These are phyloP conservation scores for Xylariaceae sp. DNA, from an alignment of 2,329 filamentous ascomycete genomes.

Conservation along the genomic window DNA sequence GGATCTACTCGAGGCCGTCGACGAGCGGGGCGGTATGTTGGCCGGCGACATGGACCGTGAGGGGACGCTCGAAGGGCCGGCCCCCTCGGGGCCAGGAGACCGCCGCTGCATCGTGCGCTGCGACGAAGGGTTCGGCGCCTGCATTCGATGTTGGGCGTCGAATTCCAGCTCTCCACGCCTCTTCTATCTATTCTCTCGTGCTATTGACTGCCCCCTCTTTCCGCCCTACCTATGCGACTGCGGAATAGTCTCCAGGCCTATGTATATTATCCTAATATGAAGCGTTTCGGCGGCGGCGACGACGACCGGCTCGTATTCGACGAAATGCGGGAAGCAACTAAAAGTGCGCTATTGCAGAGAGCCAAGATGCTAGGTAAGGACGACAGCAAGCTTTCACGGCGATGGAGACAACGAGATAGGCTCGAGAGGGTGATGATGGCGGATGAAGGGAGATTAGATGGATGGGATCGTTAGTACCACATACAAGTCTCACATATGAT, in stretches of 20 bases:
- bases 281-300: slow-evolving; percentile 5
- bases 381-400: slow-evolving; percentile 15
- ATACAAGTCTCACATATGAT: slow-evolving; percentile 22
- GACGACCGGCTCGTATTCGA: slow-evolving; percentile 12
- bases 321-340: slow-evolving; percentile 4
- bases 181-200: slow-evolving; percentile 20
- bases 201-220: slow-evolving; percentile 5
- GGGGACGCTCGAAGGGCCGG: slow-evolving; percentile 49
- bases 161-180: slow-evolving; percentile 11
- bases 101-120: slow-evolving; percentile 57
- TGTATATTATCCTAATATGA: slow-evolving; percentile 22
- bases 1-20: slow-evolving; percentile 62
- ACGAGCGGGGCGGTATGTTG: slow-evolving; percentile 57
- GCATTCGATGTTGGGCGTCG: slow-evolving; percentile 40
- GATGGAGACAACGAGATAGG: slow-evolving; percentile 1
- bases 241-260: slow-evolving; percentile 12
- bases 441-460: slow-evolving; percentile 15
- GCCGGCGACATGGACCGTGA: slow-evolving; percentile 58
- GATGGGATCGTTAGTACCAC: slow-evolving; percentile 9
- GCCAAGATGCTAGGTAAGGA: slow-evolving; percentile 14
- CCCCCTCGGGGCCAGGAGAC: slow-evolving; percentile 59
- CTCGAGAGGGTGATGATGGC: background rate
- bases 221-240: slow-evolving; percentile 10
- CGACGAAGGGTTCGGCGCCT: slow-evolving; percentile 46
- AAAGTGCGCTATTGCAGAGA: slow-evolving; percentile 8